A percentile compares a stretch with the other conserved stretches of the same genome.
Conservation (phyloP, 257 asterid genomes). For the Plantago ovata region DNA sequence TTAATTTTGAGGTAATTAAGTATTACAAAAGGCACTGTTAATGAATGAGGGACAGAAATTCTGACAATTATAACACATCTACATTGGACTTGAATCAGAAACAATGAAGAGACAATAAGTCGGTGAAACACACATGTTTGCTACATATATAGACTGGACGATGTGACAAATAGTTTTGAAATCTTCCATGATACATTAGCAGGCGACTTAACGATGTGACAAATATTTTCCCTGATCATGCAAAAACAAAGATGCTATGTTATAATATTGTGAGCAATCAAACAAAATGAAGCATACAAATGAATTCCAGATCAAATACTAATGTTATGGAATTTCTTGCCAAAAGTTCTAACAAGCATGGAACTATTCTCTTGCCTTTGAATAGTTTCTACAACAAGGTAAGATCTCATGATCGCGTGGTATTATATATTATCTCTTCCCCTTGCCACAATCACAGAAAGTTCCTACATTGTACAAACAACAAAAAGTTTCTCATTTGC, state of each 20-base stretch:
- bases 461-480: conserved; percentile 52
- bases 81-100: no score
- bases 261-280: conserved; percentile 1
- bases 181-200: conserved; percentile 80
- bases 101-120: no score
- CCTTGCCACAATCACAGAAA: conserved; percentile 90
- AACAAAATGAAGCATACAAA: conserved; percentile 1
- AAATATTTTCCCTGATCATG: conserved; percentile 76
- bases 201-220: conserved; percentile 93
- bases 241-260: not conserved
- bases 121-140: no score
- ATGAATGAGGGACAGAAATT: no score
- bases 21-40: no score
- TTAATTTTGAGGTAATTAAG: no score
- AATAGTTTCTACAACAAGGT: conserved; percentile 88
- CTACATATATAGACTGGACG: no score
- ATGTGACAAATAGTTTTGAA: no score
- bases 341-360: not conserved
- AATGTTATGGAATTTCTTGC: not conserved
- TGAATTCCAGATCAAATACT: conserved; percentile 10
- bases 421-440: conserved; percentile 80
- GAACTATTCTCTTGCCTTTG: conserved; percentile 51
- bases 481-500: not conserved
- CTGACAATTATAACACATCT: no score
- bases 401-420: conserved; percentile 51